Evolutionary conservation across 2,329 filamentous ascomycete genomes (phyloP).

Genomic region (Diplocarpon rosae): DNA sequence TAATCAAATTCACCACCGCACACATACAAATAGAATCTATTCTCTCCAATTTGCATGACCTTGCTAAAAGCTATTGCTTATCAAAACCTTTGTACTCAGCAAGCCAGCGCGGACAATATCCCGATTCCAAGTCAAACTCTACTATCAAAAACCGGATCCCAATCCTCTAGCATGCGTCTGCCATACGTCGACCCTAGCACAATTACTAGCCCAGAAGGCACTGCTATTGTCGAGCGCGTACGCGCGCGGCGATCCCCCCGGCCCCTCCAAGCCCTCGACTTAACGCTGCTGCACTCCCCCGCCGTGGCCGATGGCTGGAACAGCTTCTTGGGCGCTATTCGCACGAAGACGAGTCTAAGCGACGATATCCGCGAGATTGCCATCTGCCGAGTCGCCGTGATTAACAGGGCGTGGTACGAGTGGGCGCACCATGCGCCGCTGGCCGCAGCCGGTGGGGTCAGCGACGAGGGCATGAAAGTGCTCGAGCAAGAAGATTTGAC

Average conservation of each 20-base stretch:
- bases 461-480: conserved; percentile 17
- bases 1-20: no score
- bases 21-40: no score
- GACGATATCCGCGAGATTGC: conserved; percentile 61
- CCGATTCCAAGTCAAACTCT: no score
- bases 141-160: no score
- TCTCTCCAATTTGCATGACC: no score
- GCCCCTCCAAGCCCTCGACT: conserved; percentile 63
- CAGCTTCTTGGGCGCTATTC: conserved; percentile 52
- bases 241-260: conserved; percentile 54
- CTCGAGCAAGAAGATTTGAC: conserved; percentile 21
- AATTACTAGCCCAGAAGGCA: conserved; percentile 35
- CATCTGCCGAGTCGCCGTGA: conserved; percentile 69
- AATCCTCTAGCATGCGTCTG: conserved; percentile 54
- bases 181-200: conserved; percentile 49
- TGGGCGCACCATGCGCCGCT: conserved; percentile 69
- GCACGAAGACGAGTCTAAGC: conserved; percentile 43
- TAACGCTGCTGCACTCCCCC: conserved; percentile 64
- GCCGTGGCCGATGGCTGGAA: conserved; percentile 69
- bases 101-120: no score
- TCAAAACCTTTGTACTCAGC: no score
- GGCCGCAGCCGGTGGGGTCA: conserved; percentile 30
- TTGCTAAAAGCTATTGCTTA: no score
- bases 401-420: conserved; percentile 78
- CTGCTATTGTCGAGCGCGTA: conserved; percentile 52